These are phyloP conservation scores for Lodderomyces elongisporus DNA, from an alignment of 1,139 yeast genomes.

Conservation along the genomic window DNA sequence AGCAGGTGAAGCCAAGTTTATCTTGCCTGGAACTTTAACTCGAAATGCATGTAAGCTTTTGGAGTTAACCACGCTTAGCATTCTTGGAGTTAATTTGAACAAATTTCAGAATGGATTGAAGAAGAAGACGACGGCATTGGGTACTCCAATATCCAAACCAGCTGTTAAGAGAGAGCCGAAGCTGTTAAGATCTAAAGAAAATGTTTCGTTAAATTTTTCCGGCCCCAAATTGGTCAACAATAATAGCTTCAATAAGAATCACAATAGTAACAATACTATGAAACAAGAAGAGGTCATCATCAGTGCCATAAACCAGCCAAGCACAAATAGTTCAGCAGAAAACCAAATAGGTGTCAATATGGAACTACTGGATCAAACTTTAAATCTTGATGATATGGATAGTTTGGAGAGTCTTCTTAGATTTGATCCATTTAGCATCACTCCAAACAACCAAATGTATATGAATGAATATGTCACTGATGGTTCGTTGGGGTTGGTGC, in stretches of 20 bases:
- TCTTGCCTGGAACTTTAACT: constrained; percentile 58
- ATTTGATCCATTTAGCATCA: constrained; percentile 40
- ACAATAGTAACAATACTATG: not conserved
- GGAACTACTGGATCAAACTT: not conserved
- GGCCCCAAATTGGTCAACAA: not conserved
- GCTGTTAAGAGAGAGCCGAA: constrained; percentile 22
- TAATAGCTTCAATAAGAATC: not conserved
- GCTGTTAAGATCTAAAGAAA: not conserved
- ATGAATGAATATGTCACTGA: constrained; percentile 61
- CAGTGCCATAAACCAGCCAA: not conserved
- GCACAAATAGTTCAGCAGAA: not conserved
- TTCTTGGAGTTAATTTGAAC: constrained; percentile 33
- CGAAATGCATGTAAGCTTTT: constrained; percentile 49
- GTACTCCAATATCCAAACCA: constrained; percentile 21
- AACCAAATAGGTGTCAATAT: not conserved
- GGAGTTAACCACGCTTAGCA: constrained; percentile 55
- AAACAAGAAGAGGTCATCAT: not conserved
- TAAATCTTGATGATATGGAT: constrained; percentile 15
- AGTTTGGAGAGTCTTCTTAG: constrained; percentile 27
- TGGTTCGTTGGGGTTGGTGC: constrained; percentile 62
- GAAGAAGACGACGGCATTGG: constrained; percentile 16
- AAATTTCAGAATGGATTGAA: constrained; percentile 12
- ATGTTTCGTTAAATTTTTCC: not conserved
- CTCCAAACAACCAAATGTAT: constrained; percentile 34
- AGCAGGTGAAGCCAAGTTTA: constrained; percentile 45